Conservation (phyloP, 1,284 basidiomycete species). For the Mycena sp. region DNA sequence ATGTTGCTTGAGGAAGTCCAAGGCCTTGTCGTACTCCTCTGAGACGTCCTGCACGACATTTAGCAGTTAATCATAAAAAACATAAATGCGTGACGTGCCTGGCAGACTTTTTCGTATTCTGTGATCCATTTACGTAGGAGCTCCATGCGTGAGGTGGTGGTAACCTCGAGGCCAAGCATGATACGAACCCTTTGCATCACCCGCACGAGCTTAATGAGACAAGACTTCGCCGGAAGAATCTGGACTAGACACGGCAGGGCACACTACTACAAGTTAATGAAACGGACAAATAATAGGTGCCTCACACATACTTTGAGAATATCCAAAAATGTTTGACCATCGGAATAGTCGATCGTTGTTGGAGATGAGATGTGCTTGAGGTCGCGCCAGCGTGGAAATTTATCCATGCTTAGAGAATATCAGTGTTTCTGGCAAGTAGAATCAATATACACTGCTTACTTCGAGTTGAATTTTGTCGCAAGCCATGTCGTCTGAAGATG, state of each 20-base stretch:
- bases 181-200: not conserved
- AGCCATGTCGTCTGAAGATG: not conserved
- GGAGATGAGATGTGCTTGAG: not conserved
- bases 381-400: constrained; percentile 2
- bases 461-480: not conserved
- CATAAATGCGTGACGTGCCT: not conserved
- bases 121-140: not conserved
- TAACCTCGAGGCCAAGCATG: not conserved
- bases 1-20: constrained; percentile 8
- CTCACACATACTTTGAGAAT: not conserved
- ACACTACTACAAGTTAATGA: not conserved
- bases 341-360: constrained; percentile 6
- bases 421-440: not conserved
- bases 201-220: not conserved
- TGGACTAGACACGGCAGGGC: not conserved
- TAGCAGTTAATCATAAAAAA: not conserved
- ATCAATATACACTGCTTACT: not conserved
- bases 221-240: not conserved
- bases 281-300: not conserved
- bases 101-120: too few species aligned
- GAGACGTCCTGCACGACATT: not conserved
- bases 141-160: not conserved
- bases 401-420: not conserved
- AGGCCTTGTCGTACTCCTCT: not conserved
- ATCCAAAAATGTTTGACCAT: constrained; percentile 12